Conservation (phyloP, 257 asterid species). For the Salvia splendens region DNA sequence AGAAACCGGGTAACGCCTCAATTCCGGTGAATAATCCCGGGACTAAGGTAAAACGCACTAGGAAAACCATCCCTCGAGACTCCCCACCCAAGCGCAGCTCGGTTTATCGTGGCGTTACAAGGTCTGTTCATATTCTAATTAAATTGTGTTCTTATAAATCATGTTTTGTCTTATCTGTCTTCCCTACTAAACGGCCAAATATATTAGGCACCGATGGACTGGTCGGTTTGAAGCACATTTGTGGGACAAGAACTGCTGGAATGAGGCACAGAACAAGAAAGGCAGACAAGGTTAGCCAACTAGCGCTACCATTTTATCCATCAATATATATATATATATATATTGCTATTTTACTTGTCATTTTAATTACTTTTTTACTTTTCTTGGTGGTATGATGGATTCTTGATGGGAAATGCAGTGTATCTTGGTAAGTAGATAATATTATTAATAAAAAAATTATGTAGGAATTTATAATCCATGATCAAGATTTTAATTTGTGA, state of each 20-base stretch:
- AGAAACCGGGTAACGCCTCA: slow-evolving; percentile 39
- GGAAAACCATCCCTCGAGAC: slow-evolving; percentile 85
- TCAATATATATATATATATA: no score
- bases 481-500: not conserved
- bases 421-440: slow-evolving; percentile 62
- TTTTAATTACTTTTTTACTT: not conserved
- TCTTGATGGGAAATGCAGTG: slow-evolving; percentile 50
- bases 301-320: no score
- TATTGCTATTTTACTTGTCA: not conserved
- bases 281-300: slow-evolving; percentile 78
- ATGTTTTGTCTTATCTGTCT: no score
- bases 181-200: no score
- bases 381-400: slow-evolving; percentile 31
- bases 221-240: slow-evolving; percentile 91
- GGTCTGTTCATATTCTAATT: slow-evolving; percentile 36
- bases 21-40: slow-evolving; percentile 35
- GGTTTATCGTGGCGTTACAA: slow-evolving; percentile 77
- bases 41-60: slow-evolving; percentile 57
- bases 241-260: slow-evolving; percentile 96
- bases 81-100: slow-evolving; percentile 87
- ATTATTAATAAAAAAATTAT: not conserved
- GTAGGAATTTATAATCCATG: not conserved
- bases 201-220: slow-evolving; percentile 78
- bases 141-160: no score
- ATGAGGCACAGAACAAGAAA: slow-evolving; percentile 87